phyloP scores from a whole-genome alignment of 2,329 filamentous ascomycete species.

The Mycosphaerella arachidis region DNA sequence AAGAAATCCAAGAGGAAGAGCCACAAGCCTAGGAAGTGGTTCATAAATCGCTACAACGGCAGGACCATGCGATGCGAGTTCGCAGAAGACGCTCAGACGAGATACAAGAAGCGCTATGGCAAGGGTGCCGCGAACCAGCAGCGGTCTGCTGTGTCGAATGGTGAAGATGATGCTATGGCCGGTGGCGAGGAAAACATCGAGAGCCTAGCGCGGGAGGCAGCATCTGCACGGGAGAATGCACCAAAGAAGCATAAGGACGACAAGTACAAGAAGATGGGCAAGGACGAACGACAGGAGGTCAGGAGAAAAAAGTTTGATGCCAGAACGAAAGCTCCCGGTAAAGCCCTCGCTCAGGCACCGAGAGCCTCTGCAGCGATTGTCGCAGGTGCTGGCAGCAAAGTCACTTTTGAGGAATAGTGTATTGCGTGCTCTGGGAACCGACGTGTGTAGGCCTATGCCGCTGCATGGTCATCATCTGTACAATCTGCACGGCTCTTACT shows the following conservation, averaged over 20 bases:
- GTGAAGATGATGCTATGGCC: constrained; percentile 20
- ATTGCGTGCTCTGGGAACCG: not conserved
- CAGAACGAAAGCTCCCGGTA: constrained; percentile 41
- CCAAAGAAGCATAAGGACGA: constrained; percentile 21
- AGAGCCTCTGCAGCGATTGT: constrained; percentile 76
- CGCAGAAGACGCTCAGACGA: constrained; percentile 80
- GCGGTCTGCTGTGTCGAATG: constrained; percentile 9
- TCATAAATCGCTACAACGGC: constrained; percentile 78
- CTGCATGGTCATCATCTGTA: not conserved
- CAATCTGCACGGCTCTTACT: not conserved
- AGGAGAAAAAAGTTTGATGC: constrained; percentile 41
- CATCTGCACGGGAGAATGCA: constrained; percentile 14
- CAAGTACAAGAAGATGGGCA: constrained; percentile 29
- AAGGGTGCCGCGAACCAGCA: constrained; percentile 47
- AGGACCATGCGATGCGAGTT: constrained; percentile 83
- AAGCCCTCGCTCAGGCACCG: constrained; percentile 45
- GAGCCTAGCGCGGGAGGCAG: constrained; percentile 14
- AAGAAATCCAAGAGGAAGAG: constrained; percentile 39
- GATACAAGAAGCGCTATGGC: constrained; percentile 92
- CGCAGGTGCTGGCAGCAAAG: constrained; percentile 72
- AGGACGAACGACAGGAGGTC: constrained; percentile 30
- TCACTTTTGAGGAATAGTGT: constrained; percentile 63
- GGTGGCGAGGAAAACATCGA: constrained; percentile 16
- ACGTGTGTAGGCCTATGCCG: not conserved
- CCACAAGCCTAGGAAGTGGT: constrained; percentile 59